Conservation (phyloP, 768 basidiomycete species). For the Leccinum uliginosum region DNA sequence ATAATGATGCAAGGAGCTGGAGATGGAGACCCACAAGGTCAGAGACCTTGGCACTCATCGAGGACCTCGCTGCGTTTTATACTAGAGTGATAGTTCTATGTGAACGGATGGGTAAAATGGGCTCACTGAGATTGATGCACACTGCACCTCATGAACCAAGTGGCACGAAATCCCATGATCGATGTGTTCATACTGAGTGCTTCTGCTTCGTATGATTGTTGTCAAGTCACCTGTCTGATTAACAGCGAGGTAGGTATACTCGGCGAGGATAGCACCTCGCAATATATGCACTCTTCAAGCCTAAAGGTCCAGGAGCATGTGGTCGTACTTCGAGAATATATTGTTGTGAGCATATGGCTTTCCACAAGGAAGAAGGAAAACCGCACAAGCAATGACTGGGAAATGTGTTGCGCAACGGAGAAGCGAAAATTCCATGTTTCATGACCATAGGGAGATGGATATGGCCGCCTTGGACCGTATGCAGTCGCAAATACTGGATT, state of each 20-base stretch:
- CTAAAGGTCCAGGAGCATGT: neutral
- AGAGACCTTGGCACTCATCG: neutral
- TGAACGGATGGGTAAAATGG: neutral
- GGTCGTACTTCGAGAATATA: neutral
- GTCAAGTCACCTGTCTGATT: neutral
- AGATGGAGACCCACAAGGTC: neutral
- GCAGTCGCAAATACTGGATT: neutral
- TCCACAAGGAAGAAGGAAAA: neutral
- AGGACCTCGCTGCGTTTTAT: constrained; percentile 1
- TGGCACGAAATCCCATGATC: neutral
- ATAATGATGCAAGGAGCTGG: constrained; percentile 1
- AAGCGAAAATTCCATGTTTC: neutral
- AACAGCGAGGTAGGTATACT: neutral
- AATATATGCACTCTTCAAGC: neutral
- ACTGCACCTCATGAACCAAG: neutral
- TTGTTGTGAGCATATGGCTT: neutral
- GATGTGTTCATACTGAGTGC: neutral
- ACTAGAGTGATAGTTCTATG: neutral
- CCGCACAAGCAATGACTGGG: neutral
- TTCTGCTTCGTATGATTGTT: neutral
- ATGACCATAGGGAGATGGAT: neutral
- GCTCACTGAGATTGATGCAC: neutral
- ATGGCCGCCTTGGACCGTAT: neutral
- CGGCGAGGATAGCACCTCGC: neutral
- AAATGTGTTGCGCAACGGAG: neutral